Evolutionary conservation across 2,329 filamentous ascomycete species (phyloP).

Genomic region (Colletotrichum lindemuthianum): DNA sequence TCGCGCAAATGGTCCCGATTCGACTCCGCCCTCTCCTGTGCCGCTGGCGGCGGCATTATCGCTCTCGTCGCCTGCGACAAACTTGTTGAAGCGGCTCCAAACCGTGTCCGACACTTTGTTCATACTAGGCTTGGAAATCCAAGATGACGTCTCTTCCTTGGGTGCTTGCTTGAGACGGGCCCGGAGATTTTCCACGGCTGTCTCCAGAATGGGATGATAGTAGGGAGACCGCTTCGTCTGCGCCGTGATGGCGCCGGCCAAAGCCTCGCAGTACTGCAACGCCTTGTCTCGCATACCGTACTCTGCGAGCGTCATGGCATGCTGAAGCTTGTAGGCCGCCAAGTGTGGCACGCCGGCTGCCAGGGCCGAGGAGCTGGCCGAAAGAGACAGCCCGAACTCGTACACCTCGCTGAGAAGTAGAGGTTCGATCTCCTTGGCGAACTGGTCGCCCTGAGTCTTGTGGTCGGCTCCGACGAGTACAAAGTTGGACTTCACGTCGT

Average conservation of each 20-base stretch:
- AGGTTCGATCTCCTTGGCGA: conserved; percentile 83
- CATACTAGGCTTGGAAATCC: conserved; percentile 96
- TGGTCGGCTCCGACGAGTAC: conserved; percentile 90
- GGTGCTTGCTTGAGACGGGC: conserved; percentile 87
- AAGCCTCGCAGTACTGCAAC: conserved; percentile 89
- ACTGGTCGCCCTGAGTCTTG: conserved; percentile 73
- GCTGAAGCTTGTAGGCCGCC: conserved; percentile 89
- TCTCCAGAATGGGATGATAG: conserved; percentile 79
- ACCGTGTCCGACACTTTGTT: conserved; percentile 93
- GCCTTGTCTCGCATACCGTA: conserved; percentile 85
- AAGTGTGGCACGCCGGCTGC: conserved; percentile 79
- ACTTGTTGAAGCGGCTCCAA: conserved; percentile 94
- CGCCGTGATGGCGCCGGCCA: conserved; percentile 78
- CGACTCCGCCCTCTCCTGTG: conserved; percentile 64
- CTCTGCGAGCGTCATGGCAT: conserved; percentile 86
- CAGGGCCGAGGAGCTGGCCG: conserved; percentile 58
- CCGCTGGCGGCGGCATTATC: conserved; percentile 69
- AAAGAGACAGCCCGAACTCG: conserved; percentile 85
- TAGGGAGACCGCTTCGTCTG: conserved; percentile 89
- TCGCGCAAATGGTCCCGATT: conserved; percentile 83
- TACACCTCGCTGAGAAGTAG: conserved; percentile 97
- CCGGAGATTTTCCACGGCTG: conserved; percentile 83
- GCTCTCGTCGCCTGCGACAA: conserved; percentile 90
- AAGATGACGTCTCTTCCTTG: conserved; percentile 82
- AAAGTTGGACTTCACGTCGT: conserved; percentile 82